Conservation (phyloP, 1,139 yeast species). For the Yamadazyma conglobata region DNA sequence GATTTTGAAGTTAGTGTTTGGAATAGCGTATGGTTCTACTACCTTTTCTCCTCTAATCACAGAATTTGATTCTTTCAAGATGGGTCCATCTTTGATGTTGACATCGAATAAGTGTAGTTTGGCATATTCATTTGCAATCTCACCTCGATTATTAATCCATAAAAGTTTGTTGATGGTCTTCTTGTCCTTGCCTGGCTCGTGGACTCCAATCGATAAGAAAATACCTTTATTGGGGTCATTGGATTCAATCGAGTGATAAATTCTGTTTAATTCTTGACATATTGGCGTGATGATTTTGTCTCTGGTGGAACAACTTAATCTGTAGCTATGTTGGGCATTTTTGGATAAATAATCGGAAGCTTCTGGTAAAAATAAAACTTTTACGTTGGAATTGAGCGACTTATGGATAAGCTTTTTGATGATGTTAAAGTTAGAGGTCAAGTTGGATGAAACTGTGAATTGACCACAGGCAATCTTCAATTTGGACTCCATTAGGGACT, state of each 20-base stretch:
- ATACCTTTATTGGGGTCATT: constrained; percentile 18
- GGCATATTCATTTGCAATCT: constrained; percentile 65
- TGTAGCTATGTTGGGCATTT: constrained; percentile 61
- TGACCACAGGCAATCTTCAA: constrained; percentile 77
- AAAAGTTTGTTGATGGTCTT: constrained; percentile 57
- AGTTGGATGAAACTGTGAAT: constrained; percentile 67
- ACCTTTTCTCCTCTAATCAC: constrained; percentile 73
- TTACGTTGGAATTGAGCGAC: constrained; percentile 59
- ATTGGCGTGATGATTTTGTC: constrained; percentile 52
- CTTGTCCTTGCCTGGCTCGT: constrained; percentile 61
- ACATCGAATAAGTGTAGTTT: constrained; percentile 90
- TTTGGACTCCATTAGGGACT: constrained; percentile 6
- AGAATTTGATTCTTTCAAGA: constrained; percentile 68
- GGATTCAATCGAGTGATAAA: constrained; percentile 9
- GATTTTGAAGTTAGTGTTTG: constrained; percentile 40
- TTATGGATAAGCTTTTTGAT: constrained; percentile 57
- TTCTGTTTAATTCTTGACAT: constrained; percentile 38
- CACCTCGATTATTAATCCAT: constrained; percentile 66
- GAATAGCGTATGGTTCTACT: constrained; percentile 47
- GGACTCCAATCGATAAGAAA: constrained; percentile 64
- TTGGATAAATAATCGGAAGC: constrained; percentile 86
- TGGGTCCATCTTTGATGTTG: constrained; percentile 70
- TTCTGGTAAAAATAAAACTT: constrained; percentile 81
- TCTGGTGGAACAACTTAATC: constrained; percentile 51
- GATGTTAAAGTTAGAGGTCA: constrained; percentile 54